Conservation (phyloP, 306 rosid species). For the Rosa rugosa region DNA sequence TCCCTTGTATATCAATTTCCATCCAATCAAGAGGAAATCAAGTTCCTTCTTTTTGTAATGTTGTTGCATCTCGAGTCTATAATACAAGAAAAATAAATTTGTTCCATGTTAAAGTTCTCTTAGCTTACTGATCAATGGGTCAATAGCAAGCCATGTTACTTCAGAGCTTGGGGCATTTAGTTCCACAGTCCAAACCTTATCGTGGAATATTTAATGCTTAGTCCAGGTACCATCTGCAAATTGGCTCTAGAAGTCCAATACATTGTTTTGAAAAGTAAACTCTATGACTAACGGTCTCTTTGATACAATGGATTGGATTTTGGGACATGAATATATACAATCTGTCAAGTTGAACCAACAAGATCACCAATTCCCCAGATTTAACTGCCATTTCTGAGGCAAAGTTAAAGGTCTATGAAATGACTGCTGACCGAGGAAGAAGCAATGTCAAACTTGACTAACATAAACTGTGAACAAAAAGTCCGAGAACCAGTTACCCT, state of each 20-base stretch:
- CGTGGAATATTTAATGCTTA: neutral
- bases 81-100: neutral
- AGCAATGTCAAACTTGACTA: neutral
- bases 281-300: neutral
- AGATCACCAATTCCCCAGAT: no score
- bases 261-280: neutral
- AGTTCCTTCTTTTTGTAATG: neutral
- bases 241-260: neutral
- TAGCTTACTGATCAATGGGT: neutral
- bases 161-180: no score
- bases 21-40: conserved; percentile 7
- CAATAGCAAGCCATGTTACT: neutral
- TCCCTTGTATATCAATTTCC: conserved; percentile 12
- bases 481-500: neutral
- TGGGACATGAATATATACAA: neutral
- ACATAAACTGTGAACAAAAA: neutral
- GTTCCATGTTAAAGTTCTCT: neutral
- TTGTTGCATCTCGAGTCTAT: neutral
- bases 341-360: neutral
- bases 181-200: neutral
- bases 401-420: no score
- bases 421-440: no score
- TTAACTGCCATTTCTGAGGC: no score
- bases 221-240: neutral
- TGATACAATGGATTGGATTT: neutral